Conservation (phyloP, 495 filamentous ascomycete species). For the Xylaria intraflava region DNA sequence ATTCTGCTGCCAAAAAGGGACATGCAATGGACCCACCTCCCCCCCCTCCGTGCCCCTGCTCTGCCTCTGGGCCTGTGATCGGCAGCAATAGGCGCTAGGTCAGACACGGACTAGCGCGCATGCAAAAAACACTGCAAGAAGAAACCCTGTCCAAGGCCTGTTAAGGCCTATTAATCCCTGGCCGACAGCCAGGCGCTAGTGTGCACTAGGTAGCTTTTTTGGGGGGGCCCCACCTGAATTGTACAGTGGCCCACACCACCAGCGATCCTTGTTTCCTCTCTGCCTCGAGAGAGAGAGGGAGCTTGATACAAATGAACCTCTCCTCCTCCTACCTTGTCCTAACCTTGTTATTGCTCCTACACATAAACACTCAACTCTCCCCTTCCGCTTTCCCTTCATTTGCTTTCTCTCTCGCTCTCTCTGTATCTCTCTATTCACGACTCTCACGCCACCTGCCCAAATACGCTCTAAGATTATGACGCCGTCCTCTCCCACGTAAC, state of each 20-base stretch:
- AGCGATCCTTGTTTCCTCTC: constrained; percentile 22
- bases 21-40: constrained; percentile 2
- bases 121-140: constrained; percentile 12
- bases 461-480: neutral
- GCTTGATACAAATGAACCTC: constrained; percentile 34
- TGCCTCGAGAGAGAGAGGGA: constrained; percentile 22
- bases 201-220: neutral
- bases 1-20: constrained; percentile 14
- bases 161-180: too few relatives aligned
- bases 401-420: constrained; percentile 12
- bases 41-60: neutral
- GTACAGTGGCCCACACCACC: constrained; percentile 25
- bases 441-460: neutral
- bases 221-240: constrained; percentile 12
- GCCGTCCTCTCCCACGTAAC: neutral
- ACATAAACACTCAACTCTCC: constrained; percentile 20
- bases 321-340: constrained; percentile 25
- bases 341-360: constrained; percentile 20
- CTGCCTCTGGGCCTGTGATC: constrained; percentile 10
- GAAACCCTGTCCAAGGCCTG: constrained; percentile 2
- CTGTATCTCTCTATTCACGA: neutral
- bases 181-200: constrained; percentile 9
- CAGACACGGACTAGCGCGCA: constrained; percentile 5
- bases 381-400: constrained; percentile 11
- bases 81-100: constrained; percentile 7